These are phyloP conservation scores for Exophiala lecanii-corni DNA, from an alignment of 2,329 filamentous ascomycete genomes.

Conservation along the genomic window DNA sequence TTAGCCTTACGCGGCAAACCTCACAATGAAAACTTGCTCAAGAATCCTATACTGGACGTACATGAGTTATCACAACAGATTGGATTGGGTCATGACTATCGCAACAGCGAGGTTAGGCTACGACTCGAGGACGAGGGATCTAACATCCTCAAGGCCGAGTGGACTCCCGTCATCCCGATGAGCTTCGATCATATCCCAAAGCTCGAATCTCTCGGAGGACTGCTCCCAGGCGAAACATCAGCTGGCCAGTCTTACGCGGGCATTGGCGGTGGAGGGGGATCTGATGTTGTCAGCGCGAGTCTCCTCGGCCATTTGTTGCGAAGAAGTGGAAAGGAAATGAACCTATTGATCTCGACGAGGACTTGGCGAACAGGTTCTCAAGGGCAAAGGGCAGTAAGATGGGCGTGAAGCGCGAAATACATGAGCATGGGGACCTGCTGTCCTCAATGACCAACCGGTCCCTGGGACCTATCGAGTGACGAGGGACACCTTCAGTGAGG, in stretches of 20 bases:
- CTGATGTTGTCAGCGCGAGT: constrained; percentile 26
- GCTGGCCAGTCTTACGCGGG: constrained; percentile 17
- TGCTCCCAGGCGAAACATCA: constrained; percentile 19
- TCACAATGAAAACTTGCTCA: constrained; percentile 12
- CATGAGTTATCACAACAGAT: constrained; percentile 9
- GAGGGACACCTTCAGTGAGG: constrained; percentile 19
- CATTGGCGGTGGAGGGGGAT: constrained; percentile 25
- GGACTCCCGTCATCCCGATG: constrained; percentile 16
- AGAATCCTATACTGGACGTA: constrained; percentile 16
- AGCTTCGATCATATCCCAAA: constrained; percentile 19
- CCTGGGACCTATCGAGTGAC: constrained; percentile 22
- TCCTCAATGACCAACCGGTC: constrained; percentile 14
- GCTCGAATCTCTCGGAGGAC: constrained; percentile 12
- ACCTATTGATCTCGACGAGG: constrained; percentile 23
- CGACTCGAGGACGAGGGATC: neutral
- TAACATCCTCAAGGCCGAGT: constrained; percentile 1
- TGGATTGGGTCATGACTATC: constrained; percentile 13
- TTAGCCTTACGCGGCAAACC: constrained; percentile 7
- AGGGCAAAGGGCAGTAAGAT: constrained; percentile 23
- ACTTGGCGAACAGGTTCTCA: constrained; percentile 26
- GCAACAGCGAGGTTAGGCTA: constrained; percentile 7
- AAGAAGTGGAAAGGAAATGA: constrained; percentile 17
- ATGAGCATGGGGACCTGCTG: constrained; percentile 20
- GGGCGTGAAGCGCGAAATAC: constrained; percentile 25
- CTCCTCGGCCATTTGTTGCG: constrained; percentile 22